Evolutionary conservation across 1,284 basidiomycete species (phyloP).

Genomic region (Trametes pubescens): DNA sequence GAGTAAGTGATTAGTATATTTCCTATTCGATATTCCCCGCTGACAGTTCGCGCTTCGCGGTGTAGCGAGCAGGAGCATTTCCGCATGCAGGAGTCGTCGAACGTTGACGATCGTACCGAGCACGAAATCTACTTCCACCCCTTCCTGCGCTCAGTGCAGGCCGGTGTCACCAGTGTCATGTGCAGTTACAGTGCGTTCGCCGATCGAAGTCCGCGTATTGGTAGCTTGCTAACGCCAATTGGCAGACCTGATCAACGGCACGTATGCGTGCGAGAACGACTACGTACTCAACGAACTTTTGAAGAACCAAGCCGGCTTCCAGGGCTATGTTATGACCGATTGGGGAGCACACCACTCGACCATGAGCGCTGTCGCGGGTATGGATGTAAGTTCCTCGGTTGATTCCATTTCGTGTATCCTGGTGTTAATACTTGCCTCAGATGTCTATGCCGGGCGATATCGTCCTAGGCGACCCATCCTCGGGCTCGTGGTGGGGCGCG

Average conservation of each 20-base stretch:
- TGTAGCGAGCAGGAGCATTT: slow-evolving; percentile 72
- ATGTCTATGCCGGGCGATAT: slow-evolving; percentile 83
- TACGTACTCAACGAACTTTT: slow-evolving; percentile 79
- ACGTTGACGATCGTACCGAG: slow-evolving; percentile 81
- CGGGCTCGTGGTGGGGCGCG: slow-evolving; percentile 63
- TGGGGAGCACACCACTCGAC: slow-evolving; percentile 70
- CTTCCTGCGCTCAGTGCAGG: slow-evolving; percentile 79
- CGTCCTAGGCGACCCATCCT: slow-evolving; percentile 49
- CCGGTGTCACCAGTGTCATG: slow-evolving; percentile 82
- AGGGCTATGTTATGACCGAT: slow-evolving; percentile 78
- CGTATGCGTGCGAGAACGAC: slow-evolving; percentile 82
- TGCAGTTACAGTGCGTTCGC: slow-evolving; percentile 65
- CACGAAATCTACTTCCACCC: slow-evolving; percentile 79
- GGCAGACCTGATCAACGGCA: slow-evolving; percentile 74
- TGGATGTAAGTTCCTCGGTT: slow-evolving; percentile 58
- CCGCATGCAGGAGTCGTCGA: slow-evolving; percentile 61
- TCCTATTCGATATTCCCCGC: not conserved
- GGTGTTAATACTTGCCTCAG: slow-evolving; percentile 31
- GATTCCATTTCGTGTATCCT: no score
- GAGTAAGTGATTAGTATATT: slow-evolving; percentile 57
- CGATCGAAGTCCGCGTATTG: no score
- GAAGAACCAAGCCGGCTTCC: slow-evolving; percentile 84
- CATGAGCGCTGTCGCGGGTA: slow-evolving; percentile 68
- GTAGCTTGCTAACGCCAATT: not conserved
- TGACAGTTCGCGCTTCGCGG: not conserved